Conservation (phyloP, 2,329 filamentous ascomycete genomes). For the Fusarium annulatum region DNA sequence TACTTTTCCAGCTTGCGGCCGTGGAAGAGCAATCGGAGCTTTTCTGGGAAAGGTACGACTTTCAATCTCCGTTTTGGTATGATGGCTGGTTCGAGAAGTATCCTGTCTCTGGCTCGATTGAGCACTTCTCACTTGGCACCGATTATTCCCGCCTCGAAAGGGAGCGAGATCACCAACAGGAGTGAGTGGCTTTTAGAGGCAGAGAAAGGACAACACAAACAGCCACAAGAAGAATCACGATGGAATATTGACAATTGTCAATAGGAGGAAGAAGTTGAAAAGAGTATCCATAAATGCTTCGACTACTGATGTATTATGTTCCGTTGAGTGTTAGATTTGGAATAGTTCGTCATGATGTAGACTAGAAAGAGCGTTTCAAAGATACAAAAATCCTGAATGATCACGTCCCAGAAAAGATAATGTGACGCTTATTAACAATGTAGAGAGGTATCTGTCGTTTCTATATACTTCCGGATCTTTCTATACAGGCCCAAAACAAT, state of each 20-base stretch:
- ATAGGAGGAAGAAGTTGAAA: background rate
- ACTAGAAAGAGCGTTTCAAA: background rate
- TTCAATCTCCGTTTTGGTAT: background rate
- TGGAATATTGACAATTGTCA: fast-evolving
- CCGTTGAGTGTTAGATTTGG: too few relatives aligned
- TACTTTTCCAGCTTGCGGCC: background rate
- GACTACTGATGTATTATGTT: background rate
- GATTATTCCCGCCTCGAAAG: background rate
- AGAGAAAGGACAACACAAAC: background rate
- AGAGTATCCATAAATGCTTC: background rate
- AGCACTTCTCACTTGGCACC: background rate
- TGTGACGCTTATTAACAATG: background rate
- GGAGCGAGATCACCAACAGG: background rate
- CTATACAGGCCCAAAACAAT: constrained; percentile 10
- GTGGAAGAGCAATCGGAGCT: fast-evolving
- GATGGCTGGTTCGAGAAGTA: constrained; percentile 11
- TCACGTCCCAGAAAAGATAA: background rate
- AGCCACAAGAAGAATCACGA: background rate
- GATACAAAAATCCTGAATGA: background rate
- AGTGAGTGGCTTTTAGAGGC: background rate
- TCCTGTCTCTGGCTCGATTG: background rate
- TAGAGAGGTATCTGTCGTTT: constrained; percentile 6
- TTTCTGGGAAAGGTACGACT: fast-evolving
- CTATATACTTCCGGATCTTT: background rate
- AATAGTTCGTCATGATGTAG: too few relatives aligned